Evolutionary conservation across 1,139 yeast species (phyloP), one percentile per base, ranked within the genome.

Genomic region (Hansenula anomala): DNA sequence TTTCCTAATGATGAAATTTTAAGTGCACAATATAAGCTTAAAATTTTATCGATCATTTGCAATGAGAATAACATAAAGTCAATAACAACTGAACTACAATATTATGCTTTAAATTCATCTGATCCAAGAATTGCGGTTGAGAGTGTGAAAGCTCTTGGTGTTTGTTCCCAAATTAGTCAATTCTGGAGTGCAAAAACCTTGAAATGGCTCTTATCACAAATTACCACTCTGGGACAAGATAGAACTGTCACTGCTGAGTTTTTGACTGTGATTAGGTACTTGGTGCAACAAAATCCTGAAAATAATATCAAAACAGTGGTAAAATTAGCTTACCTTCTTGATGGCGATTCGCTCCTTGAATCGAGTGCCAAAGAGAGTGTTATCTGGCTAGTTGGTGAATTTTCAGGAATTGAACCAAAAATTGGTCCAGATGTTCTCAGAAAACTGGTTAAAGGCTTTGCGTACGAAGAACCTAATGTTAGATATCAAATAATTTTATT

Each of bases 331-430:
- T 42, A 55, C 28, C 56, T 66, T 3, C 53, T 64, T 3, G 53
- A 48, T 23, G 36, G 40, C n/a, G 44, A 46, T 6, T 23, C 56
- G 3, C 51, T 71, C 24, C 70, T 63, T 24, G 57, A 65, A 18
- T 30, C 27, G 6, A 69, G 70, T 15, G 96, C 97, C 0, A 77
- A 80, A 47, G 89, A 95, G 2, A 84, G 94, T 40, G 80, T 89
- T 17, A 72, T 92, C 15, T 94, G 97, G 97, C 71, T 90, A 12
- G 75, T 92, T 33, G 97, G 97, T 3, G 97, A 92, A 55, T 82
- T 85, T 54, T 60, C 73, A 1, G 59, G 60, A 1, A 51, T 66
- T 11, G 69, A 70, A 13, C 69, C 72, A n/a, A 60, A 61, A 19
- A 69, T 85, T 34, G 88, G 88, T 1, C 94, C 95, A 0, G 97